These are phyloP conservation scores for Penicillium capsulatum DNA, from an alignment of 2,329 filamentous ascomycete genomes.

Conservation along the genomic window DNA sequence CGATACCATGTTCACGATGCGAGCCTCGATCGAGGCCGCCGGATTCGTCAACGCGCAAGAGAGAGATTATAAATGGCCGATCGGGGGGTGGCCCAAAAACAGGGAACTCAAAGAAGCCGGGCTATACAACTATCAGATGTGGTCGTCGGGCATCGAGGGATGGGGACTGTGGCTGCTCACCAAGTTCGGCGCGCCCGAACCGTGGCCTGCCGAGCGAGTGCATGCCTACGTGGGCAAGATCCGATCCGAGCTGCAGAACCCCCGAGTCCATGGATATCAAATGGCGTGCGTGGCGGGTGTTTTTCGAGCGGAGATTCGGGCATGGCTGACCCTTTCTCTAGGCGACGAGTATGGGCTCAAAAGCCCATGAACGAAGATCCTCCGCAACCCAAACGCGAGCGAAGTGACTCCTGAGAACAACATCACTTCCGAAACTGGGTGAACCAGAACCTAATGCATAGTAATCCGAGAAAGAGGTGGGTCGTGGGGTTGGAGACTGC, in stretches of 20 bases:
- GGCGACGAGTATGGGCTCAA: too few relatives aligned
- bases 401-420: too few relatives aligned
- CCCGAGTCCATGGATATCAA: conserved; percentile 10
- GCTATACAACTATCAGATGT: conserved; percentile 25
- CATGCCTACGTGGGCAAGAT: conserved; percentile 13
- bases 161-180: conserved; percentile 31
- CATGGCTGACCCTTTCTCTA: too few relatives aligned
- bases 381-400: too few relatives aligned
- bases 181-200: conserved; percentile 13
- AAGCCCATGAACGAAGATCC: too few relatives aligned
- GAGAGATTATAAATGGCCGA: conserved; percentile 28
- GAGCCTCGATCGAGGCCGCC: conserved; percentile 20
- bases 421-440: too few relatives aligned
- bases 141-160: conserved; percentile 28
- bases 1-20: conserved; percentile 22
- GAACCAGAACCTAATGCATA: too few relatives aligned
- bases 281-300: conserved; percentile 7
- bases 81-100: conserved; percentile 33
- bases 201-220: conserved; percentile 15
- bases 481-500: too few relatives aligned
- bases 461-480: too few relatives aligned
- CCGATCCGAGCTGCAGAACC: conserved; percentile 10
- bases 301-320: too few relatives aligned
- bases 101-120: conserved; percentile 40
- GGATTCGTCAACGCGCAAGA: conserved; percentile 35